Conservation (phyloP, 2,329 filamentous ascomycete genomes). For the Bisporella sp. region DNA sequence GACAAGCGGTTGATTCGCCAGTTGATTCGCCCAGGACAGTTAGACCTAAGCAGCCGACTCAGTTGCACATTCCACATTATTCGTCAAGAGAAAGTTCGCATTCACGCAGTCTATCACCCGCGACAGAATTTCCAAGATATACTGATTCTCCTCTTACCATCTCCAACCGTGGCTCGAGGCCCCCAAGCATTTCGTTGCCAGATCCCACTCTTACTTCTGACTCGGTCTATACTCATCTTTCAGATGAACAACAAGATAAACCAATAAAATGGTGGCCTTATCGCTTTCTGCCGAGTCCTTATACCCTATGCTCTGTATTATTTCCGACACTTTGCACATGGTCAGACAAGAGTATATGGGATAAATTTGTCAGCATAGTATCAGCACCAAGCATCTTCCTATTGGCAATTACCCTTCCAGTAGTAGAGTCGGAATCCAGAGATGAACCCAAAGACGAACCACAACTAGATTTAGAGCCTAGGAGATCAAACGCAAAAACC, state of each 20-base stretch:
- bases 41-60: conserved; percentile 14
- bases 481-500: conserved; percentile 5
- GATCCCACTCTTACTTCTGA: conserved; percentile 18
- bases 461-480: conserved; percentile 6
- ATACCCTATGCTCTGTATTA: conserved; percentile 63
- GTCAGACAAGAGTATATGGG: conserved; percentile 76
- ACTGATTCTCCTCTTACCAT: conserved; percentile 25
- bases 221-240: conserved; percentile 17
- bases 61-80: conserved; percentile 21
- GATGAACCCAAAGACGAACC: conserved; percentile 32
- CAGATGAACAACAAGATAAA: conserved; percentile 18
- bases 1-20: conserved; percentile 1
- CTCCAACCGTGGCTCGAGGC: conserved; percentile 18
- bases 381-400: conserved; percentile 89
- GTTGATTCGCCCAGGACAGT: conserved; percentile 5
- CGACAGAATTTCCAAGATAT: conserved; percentile 25
- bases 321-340: conserved; percentile 85
- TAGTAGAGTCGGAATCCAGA: conserved; percentile 67
- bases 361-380: conserved; percentile 71
- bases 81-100: conserved; percentile 23
- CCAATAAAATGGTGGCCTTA: conserved; percentile 77
- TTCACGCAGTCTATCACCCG: conserved; percentile 20
- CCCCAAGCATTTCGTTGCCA: conserved; percentile 24
- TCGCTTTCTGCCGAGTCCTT: conserved; percentile 61
- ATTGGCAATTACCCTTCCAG: conserved; percentile 82